A percentile compares a stretch with the other conserved stretches of the same genome.
Evolutionary conservation across 768 basidiomycete genomes (phyloP).

Genomic region (Dentipellis sp.): DNA sequence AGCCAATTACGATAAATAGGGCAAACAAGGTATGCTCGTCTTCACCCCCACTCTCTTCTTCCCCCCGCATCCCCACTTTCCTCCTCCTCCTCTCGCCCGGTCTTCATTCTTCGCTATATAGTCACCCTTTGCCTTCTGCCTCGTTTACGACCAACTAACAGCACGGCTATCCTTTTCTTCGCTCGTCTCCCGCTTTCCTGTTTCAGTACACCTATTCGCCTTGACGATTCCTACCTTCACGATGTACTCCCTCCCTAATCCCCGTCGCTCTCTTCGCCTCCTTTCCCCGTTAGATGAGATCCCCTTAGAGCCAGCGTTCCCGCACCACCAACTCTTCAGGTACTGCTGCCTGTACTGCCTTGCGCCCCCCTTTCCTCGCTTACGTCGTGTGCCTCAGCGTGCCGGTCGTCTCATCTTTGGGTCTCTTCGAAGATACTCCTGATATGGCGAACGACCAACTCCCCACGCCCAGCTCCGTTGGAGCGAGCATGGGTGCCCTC

Average conservation of each 20-base stretch:
- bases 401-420: constrained; percentile 8
- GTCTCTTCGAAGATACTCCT: constrained; percentile 14
- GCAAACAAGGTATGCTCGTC: not conserved
- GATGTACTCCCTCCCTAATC: not conserved
- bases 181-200: no score
- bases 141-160: not conserved
- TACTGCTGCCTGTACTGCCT: not conserved
- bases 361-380: not conserved
- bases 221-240: not conserved
- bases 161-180: no score
- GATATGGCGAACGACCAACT: constrained; percentile 12
- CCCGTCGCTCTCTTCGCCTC: not conserved
- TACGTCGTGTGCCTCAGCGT: constrained; percentile 1
- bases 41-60: not conserved
- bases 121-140: constrained; percentile 1
- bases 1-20: not conserved
- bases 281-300: constrained; percentile 13
- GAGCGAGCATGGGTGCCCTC: not conserved
- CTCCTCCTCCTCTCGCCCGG: no score
- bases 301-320: constrained; percentile 12
- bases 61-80: not conserved
- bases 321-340: constrained; percentile 7
- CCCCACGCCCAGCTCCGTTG: constrained; percentile 5
- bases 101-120: no score
- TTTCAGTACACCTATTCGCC: no score